Evolutionary conservation across 2,329 filamentous ascomycete genomes (phyloP).

Genomic region (Camillea tinctor): DNA sequence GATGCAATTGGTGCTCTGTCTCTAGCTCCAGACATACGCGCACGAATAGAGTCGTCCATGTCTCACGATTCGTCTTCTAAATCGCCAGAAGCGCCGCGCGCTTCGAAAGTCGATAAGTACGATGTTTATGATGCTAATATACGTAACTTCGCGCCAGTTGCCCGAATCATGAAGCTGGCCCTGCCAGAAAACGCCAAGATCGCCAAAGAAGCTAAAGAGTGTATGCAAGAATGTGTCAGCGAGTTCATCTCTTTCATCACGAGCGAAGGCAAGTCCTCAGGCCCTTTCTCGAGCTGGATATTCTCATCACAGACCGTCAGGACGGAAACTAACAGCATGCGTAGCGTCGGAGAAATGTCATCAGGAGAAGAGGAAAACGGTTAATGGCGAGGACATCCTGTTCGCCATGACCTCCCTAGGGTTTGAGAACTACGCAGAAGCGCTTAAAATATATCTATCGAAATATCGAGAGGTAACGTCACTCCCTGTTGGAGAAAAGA

Average conservation of each 20-base stretch:
- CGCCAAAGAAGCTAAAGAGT: slow-evolving; percentile 98
- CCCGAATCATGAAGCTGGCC: slow-evolving; percentile 97
- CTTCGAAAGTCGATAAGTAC: slow-evolving; percentile 47
- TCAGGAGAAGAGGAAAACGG: slow-evolving; percentile 98
- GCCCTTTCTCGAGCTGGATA: neutral
- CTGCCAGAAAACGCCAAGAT: slow-evolving; percentile 98
- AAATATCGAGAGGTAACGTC: slow-evolving; percentile 92
- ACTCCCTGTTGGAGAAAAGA: slow-evolving; percentile 3
- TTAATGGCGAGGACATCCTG: slow-evolving; percentile 97
- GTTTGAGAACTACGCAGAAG: slow-evolving; percentile 98
- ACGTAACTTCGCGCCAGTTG: slow-evolving; percentile 91
- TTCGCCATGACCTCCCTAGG: slow-evolving; percentile 99
- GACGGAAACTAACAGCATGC: slow-evolving; percentile 26
- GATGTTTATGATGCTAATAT: slow-evolving; percentile 84
- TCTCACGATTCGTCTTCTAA: slow-evolving; percentile 56
- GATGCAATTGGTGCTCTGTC: slow-evolving; percentile 38
- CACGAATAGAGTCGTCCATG: slow-evolving; percentile 46
- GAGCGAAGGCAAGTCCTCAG: slow-evolving; percentile 76
- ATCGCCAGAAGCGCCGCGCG: slow-evolving; percentile 48
- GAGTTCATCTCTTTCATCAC: slow-evolving; percentile 99
- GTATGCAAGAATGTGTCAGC: slow-evolving; percentile 99
- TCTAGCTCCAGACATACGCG: slow-evolving; percentile 42
- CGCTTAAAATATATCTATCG: slow-evolving; percentile 94
- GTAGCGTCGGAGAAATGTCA: slow-evolving; percentile 98
- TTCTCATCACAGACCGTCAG: slow-evolving; percentile 13